Conservation (phyloP, 2,329 filamentous ascomycete species). For the Diaporthe citriasiana region DNA sequence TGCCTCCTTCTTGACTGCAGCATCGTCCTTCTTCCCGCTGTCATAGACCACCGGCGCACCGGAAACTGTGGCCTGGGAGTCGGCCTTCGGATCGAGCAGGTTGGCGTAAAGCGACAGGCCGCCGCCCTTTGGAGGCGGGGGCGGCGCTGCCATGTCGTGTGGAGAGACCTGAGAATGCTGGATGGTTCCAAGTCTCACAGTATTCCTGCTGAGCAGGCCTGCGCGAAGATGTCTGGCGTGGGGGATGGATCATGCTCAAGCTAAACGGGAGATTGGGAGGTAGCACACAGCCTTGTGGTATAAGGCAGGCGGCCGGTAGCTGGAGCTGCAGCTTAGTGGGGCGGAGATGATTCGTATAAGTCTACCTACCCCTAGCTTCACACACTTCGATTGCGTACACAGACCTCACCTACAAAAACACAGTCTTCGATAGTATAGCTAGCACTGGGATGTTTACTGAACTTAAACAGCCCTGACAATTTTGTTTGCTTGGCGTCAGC, state of each 20-base stretch:
- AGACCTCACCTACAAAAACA: background rate
- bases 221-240: background rate
- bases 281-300: slow-evolving; percentile 12
- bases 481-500: background rate
- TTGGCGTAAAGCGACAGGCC: slow-evolving; percentile 86
- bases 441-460: background rate
- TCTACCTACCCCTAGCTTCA: background rate
- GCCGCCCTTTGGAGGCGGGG: slow-evolving; percentile 60
- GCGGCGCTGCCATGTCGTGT: slow-evolving; percentile 47
- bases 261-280: slow-evolving; percentile 3
- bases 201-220: background rate
- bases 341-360: background rate
- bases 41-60: slow-evolving; percentile 82
- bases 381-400: background rate
- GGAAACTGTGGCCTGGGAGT: slow-evolving; percentile 76
- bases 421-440: background rate
- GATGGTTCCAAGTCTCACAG: background rate
- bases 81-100: slow-evolving; percentile 74
- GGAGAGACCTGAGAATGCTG: background rate
- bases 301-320: slow-evolving; percentile 9
- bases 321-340: slow-evolving; percentile 28
- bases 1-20: slow-evolving; percentile 70
- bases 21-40: slow-evolving; percentile 62
- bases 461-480: background rate
- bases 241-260: background rate